Evolutionary conservation across 345 rosid species (phyloP), one percentile per base, ranked within the genome.

Genomic region (Boechera divaricarpa): DNA sequence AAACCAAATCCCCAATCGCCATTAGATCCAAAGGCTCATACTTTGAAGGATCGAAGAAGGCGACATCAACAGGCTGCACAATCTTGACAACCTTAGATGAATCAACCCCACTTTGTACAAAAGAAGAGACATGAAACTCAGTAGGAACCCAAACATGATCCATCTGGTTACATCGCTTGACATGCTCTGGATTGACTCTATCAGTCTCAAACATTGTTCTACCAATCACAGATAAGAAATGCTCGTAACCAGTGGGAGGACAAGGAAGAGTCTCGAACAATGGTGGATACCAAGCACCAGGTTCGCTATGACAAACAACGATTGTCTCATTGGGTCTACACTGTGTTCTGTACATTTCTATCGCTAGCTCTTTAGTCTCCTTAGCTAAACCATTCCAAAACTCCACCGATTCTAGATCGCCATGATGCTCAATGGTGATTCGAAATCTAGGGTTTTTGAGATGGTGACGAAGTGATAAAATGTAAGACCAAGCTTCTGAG

Each of bases 121-220:
- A 91, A 15, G 94, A 79, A 44, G 89, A 84, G 16, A 90, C 87
- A 74, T 90, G 96, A 80, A 93, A 93, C 58, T 88, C 94, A 26
- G 89, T 88, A 55, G 98, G 98, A 83, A 93, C 94, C 97, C 97
- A 91, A 13, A 93, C 87, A 26, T 74, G 83, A 82, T 93, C 87
- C 97, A 93, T 90, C 33, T 69, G 65, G 60, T 91, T 91, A 66
- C 96, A 91, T 12, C 96, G 77, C 38, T 75, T 66, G 3, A 86
- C 91, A 48, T 93, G 97, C 55, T 81, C 82, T n/a, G 10, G 61
- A 82, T 78, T 90, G 21, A 93, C 83, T 66, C 94, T 82, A 77
- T 91, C 91, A 59, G 91, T 91, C 83, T 93, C 98, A 67, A 93
- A 93, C 97, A 93, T 91, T 28, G 97, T 93, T 80, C 98, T 85